Conservation (phyloP, 1,139 yeast species). For the Lodderomyces pseudojiufengensis region DNA sequence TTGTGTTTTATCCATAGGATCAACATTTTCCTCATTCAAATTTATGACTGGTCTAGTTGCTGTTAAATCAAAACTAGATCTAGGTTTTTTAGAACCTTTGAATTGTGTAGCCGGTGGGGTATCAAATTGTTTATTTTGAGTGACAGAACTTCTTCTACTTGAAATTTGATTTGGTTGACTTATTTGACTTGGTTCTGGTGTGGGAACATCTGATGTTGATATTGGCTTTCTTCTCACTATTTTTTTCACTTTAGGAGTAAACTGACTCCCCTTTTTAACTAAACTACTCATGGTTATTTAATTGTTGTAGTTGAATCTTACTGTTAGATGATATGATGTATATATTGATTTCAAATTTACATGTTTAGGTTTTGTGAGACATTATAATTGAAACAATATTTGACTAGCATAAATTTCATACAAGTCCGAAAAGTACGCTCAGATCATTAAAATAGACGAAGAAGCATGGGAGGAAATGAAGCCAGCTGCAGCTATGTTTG, state of each 20-base stretch:
- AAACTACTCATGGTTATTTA: constrained; percentile 50
- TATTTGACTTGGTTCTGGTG: constrained; percentile 14
- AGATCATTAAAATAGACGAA: too few species aligned
- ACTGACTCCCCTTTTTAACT: constrained; percentile 38
- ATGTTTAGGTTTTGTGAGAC: too few species aligned
- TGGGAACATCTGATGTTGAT: constrained; percentile 19
- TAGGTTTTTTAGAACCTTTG: constrained; percentile 3
- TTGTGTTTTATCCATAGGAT: constrained; percentile 27
- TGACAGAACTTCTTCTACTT: not conserved
- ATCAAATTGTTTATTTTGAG: constrained; percentile 1
- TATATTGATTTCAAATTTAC: too few species aligned
- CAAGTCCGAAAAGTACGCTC: too few species aligned
- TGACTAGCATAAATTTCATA: too few species aligned
- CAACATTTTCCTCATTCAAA: constrained; percentile 22
- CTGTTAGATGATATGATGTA: too few species aligned
- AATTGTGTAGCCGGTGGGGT: constrained; percentile 7
- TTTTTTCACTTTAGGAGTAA: constrained; percentile 38
- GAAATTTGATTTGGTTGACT: not conserved
- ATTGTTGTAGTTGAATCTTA: too few species aligned
- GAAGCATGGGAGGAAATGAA: constrained; percentile 6
- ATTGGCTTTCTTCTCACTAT: constrained; percentile 18
- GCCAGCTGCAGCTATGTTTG: constrained; percentile 12
- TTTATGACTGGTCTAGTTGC: constrained; percentile 4
- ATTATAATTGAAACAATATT: too few species aligned
- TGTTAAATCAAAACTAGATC: constrained; percentile 8